Percentiles rank a stretch among this genome's conserved stretches.
phyloP scores from a whole-genome alignment of 805 yeast species.

The Monosporozyma servazzii region DNA sequence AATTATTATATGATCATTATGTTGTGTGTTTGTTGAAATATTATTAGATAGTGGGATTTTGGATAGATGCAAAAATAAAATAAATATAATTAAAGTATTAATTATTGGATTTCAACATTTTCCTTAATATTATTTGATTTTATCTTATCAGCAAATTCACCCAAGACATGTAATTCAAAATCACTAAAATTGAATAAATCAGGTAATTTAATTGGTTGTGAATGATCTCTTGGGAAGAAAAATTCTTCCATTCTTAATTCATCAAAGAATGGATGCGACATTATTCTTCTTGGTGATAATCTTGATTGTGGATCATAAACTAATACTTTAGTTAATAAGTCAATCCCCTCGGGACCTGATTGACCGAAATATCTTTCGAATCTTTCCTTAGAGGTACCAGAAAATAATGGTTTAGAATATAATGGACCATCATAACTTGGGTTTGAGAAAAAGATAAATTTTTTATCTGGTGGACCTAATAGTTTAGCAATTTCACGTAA shows the following conservation, averaged over 20 bases:
- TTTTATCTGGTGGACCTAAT: slow-evolving; percentile 77
- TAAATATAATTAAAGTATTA: not conserved
- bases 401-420: slow-evolving; percentile 54
- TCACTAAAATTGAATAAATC: slow-evolving; percentile 61
- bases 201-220: slow-evolving; percentile 36
- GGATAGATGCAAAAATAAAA: not conserved
- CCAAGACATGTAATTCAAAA: slow-evolving; percentile 46
- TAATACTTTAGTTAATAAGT: slow-evolving; percentile 67
- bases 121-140: slow-evolving; percentile 9
- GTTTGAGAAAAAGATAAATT: slow-evolving; percentile 63
- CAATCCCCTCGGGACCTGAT: slow-evolving; percentile 81
- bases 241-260: slow-evolving; percentile 56
- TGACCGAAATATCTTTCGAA: slow-evolving; percentile 61
- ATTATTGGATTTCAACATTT: not conserved
- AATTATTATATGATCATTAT: not conserved
- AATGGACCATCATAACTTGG: slow-evolving; percentile 70
- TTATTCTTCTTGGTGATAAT: slow-evolving; percentile 67
- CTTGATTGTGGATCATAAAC: slow-evolving; percentile 87
- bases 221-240: slow-evolving; percentile 48
- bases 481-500: slow-evolving; percentile 82
- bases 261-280: slow-evolving; percentile 84
- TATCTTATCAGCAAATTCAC: slow-evolving; percentile 16
- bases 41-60: not conserved
- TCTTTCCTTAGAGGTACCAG: slow-evolving; percentile 45
- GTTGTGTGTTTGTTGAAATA: not conserved